These are phyloP conservation scores for Ensete glaucum DNA, from an alignment of 176 grass and related monocot genomes.

Conservation along the genomic window DNA sequence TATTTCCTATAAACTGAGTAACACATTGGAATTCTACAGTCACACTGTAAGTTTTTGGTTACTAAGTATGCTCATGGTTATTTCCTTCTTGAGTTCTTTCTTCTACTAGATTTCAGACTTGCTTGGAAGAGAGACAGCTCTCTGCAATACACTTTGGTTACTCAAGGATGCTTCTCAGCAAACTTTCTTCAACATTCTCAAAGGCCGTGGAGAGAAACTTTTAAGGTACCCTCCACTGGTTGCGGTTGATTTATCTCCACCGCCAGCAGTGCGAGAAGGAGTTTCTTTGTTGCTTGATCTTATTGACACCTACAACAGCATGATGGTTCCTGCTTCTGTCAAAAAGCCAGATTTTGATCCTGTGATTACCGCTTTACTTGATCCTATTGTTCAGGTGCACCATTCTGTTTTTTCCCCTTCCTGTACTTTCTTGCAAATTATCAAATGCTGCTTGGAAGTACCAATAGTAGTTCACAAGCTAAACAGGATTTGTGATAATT, in stretches of 20 bases:
- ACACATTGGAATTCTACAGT: slow-evolving; percentile 92
- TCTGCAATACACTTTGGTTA: slow-evolving; percentile 79
- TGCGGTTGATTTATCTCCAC: slow-evolving; percentile 75
- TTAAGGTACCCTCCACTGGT: slow-evolving; percentile 84
- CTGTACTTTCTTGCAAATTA: slow-evolving; percentile 1
- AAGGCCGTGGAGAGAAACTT: slow-evolving; percentile 74
- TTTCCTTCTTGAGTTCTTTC: slow-evolving; percentile 20
- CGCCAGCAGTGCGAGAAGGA: slow-evolving; percentile 72
- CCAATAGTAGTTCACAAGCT: not conserved
- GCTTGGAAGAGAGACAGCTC: slow-evolving; percentile 59
- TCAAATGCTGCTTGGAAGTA: slow-evolving; percentile 3
- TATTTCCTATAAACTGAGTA: slow-evolving; percentile 83
- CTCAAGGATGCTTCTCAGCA: slow-evolving; percentile 71
- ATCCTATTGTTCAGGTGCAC: slow-evolving; percentile 91
- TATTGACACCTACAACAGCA: slow-evolving; percentile 79
- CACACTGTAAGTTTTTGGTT: slow-evolving; percentile 54
- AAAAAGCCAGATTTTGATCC: slow-evolving; percentile 71
- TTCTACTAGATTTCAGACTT: slow-evolving; percentile 79
- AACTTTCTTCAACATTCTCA: slow-evolving; percentile 91
- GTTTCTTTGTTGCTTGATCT: slow-evolving; percentile 86
- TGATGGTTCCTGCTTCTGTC: slow-evolving; percentile 93
- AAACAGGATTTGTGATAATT: not conserved
- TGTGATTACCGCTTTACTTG: slow-evolving; percentile 81
- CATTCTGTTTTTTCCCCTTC: slow-evolving; percentile 14
- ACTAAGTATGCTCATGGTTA: slow-evolving; percentile 15